Base-by-base conservation (phyloP, 2,329 filamentous ascomycete species). In the Ophiocordyceps polyrhachis-furcata region DNA sequence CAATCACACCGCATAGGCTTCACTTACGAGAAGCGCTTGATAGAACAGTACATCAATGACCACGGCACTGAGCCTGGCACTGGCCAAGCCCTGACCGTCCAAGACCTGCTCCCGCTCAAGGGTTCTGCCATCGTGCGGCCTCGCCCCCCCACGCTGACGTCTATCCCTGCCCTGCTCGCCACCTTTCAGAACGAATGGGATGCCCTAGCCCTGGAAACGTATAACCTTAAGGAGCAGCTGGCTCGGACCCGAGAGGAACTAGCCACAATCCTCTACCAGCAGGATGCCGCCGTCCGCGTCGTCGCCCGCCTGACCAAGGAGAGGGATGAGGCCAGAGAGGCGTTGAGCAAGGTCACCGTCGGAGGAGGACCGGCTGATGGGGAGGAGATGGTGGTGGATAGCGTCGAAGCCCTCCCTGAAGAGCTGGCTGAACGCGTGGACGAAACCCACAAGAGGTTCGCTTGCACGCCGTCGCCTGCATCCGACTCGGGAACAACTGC, bases 111-210 rank as follows among this genome's bases (percentile, higher is more conserved):
- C 56, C 80, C 87, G 51, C 73, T 98, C 62, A 86, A 91, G 67
- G 79, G 84, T 47, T 74, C 83, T 53, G 80, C 82, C 64, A 74
- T 86, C 53, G 85, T 95, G 49, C 83, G 83, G 54, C 89, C 91
- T 43, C 78, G 91, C 56, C 88, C 91, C 47, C 89, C 91, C 29
- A 88, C 86, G 31, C 78, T 96, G 55, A 96, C 91, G 45, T 98
- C 91, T 35, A 94, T 98, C 58, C 91, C 91, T 20, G 87, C 91
- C 17, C 76, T 98, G 46, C 81, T 98, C 46, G 83, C 85, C 43
- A 83, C 88, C 37, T 96, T 98, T 62, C 91, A 98, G 62, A 93
- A 93, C 62, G 91, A 98, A 70, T 98, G 91, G 91, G 91, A 98
- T 60, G 81, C 88, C 9, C 68, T 95, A 41, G 85, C 89, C 13